Base-by-base conservation (phyloP, 441 rosid genomes). In the Adansonia madagascariensis region DNA sequence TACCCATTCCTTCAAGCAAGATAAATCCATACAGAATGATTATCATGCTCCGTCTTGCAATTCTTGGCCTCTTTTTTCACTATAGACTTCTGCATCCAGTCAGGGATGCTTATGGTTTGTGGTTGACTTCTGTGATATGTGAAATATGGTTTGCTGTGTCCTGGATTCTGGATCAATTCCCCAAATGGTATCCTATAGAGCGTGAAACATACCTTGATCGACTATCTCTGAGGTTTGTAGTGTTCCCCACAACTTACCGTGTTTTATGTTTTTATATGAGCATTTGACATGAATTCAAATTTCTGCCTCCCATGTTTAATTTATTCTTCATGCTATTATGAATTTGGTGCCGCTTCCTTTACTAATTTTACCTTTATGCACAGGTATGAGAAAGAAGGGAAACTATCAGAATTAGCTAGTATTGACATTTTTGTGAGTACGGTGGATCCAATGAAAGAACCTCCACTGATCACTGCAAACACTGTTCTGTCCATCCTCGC, bases 61-160 rank as follows among this genome's bases (percentile, higher is more conserved):
- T 92, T 79, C 89, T 92, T 44, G 90, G 90, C 52, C 86, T 92
- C 77, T 92, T 92, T 80, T 90, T 92, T 77, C 94, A 88, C 75
- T 90, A 92, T 79, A 87, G 97, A 79, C 82, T 92, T 71, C 88
- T 80, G 50, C 95, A 91, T 82, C 97, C 97, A 0, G 97, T 91
- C 55, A 67, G 78, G 1, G 90, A 91, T 77, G 97, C 97, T 15
- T 92, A 84, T 56, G 87, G 82, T 70, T 82, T 92, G 78, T 92
- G 97, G 97, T 80, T 92, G 76, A 87, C 84, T 50, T 92, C 97
- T 0, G 95, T 92, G 27, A 88, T 92, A 62, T 92, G 97, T 44
- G 97, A 92, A 68, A 85, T 92, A 75, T 92, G 97, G 97, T 92
- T 92, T 80, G 95, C 89, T 12, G 87, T 88, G 43, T 92, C 97